phyloP scores from a whole-genome alignment of 2,329 filamentous ascomycete genomes.

The Rosellinia necatrix region DNA sequence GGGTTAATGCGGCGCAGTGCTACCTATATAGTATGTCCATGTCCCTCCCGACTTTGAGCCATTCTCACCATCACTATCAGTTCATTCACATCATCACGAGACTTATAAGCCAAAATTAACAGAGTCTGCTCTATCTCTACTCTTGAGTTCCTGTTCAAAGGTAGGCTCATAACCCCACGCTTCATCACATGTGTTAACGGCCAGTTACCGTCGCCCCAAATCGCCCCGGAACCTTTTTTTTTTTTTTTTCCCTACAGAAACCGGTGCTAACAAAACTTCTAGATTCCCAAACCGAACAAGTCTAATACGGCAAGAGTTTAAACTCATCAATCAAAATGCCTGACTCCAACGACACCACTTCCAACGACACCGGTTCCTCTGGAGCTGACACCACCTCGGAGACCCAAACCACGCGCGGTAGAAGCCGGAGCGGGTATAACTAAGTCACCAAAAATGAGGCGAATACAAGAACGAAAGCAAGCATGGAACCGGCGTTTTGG shows the following conservation, averaged over 20 bases:
- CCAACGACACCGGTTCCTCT: conserved; percentile 35
- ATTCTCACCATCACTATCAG: conserved; percentile 13
- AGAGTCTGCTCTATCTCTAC: neutral
- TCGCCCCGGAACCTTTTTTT: neutral
- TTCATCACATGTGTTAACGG: conserved; percentile 3
- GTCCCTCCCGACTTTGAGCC: neutral
- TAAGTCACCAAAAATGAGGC: conserved; percentile 13
- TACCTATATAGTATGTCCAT: conserved; percentile 22
- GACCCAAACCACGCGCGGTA: conserved; percentile 32
- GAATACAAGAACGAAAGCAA: neutral
- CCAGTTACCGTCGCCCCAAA: neutral
- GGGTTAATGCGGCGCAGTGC: conserved; percentile 11
- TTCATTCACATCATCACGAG: conserved; percentile 3
- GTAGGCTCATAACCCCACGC: neutral
- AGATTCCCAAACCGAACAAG: no score
- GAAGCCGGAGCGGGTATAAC: conserved; percentile 41
- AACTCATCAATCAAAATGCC: conserved; percentile 36
- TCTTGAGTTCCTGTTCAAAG: neutral
- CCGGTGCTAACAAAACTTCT: conserved; percentile 2
- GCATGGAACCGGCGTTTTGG: conserved; percentile 24
- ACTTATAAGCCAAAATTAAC: neutral
- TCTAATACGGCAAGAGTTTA: no score
- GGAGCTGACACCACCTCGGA: conserved; percentile 22
- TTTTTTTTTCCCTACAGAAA: no score
- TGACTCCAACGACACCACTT: conserved; percentile 36